Base-by-base conservation (phyloP, 129 eudicot species). In the Lactuca sativa region DNA sequence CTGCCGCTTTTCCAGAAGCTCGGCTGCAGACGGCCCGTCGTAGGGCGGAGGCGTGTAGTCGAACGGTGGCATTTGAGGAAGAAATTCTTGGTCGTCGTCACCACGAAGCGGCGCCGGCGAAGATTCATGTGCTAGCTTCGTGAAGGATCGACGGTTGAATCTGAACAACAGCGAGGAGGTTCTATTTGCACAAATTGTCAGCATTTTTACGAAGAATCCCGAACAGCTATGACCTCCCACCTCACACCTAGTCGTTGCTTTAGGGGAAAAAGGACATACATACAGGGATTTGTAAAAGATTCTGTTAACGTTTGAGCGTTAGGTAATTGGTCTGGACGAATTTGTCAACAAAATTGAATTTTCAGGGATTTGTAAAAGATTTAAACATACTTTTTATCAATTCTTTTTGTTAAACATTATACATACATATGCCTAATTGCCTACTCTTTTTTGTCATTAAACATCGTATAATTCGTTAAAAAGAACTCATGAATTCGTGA, bases 61-160 rank as follows among this genome's bases (percentile, higher is more conserved):
- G 84, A 86, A 86, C 14, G 85, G 77, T 62, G 92, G 92, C 86
- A 86, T 82, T 74, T 80, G 52, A n/a, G 86, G 86, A 52, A 74
- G 13, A 69, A 58, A 17, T 21, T 55, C 11, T 48, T 60, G 3
- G n/a, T 72, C 80, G 72, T 81, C 62, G 61, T 73, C 79, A 12
- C 7, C 53, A 54, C 4, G 51, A 21, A 69, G 0, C 4, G 72
- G 61, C 49, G 76, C 67, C 36, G 59, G 34, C 36, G 55, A 63
- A 18, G 57, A 70, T 38, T 47, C 58, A 1, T 38, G 74, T 38
- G 69, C 69, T 16, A 32, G 61, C 49, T 62, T 73, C 9, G 77
- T 52, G 16, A 73, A 51, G 21, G 12, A 51, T 62, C 61, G 56
- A 62, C 9, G 54, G 51, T 62, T 62, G 9, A 7, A 52, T 15